Conservation (phyloP, 345 rosid genomes). For the Conringia planisiliqua region DNA sequence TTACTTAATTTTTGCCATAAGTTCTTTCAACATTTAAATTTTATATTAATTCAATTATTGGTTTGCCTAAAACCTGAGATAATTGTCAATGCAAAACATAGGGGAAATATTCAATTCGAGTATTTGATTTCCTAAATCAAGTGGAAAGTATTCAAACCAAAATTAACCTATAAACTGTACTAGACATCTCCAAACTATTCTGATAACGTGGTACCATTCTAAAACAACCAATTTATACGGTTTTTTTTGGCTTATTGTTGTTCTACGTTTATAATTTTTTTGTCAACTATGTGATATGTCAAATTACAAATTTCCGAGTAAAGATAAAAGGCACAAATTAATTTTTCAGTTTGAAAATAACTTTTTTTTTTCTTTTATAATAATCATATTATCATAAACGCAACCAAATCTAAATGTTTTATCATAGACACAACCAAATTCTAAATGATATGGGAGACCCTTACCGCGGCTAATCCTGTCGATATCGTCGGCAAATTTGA, state of each 20-base stretch:
- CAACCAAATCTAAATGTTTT: no score
- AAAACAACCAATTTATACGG: neutral
- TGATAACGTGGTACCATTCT: neutral
- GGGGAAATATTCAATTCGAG: neutral
- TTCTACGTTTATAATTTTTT: neutral
- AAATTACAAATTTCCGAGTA: neutral
- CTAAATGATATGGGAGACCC: no score
- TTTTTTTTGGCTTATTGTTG: neutral
- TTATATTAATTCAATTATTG: neutral
- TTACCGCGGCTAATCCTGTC: no score
- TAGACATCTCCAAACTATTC: neutral
- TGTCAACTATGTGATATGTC: neutral
- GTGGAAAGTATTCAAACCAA: conserved; percentile 12
- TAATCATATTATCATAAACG: neutral
- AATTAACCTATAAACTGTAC: conserved; percentile 1
- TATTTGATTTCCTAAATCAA: neutral
- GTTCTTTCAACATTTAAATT: neutral
- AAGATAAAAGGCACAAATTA: neutral
- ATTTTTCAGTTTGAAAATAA: neutral
- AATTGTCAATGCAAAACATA: neutral
- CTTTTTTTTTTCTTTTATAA: neutral
- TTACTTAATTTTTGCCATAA: neutral
- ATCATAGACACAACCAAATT: no score
- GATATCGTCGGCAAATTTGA: no score
- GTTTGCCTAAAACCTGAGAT: neutral